Conservation (phyloP, 2,329 filamentous ascomycete genomes). For the Cordyceps javanica region DNA sequence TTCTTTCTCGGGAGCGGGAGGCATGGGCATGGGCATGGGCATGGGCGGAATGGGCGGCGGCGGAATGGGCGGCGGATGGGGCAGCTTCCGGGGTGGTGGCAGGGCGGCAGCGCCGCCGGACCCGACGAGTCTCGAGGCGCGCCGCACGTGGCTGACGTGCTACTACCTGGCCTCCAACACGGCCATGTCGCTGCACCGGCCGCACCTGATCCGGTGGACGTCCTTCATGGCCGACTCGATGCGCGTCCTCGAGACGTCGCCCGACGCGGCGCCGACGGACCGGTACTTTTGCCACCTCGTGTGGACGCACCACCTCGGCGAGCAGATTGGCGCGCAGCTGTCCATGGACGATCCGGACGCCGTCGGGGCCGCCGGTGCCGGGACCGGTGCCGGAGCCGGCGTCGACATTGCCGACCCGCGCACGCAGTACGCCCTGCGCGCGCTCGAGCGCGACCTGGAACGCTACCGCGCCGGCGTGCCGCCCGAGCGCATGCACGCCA, state of each 20-base stretch:
- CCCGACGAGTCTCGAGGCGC: constrained; percentile 47
- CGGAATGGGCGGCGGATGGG: constrained; percentile 24
- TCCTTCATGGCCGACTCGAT: constrained; percentile 56
- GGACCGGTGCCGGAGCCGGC: no score
- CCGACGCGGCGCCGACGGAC: constrained; percentile 51
- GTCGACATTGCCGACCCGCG: constrained; percentile 55
- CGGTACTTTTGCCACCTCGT: constrained; percentile 53
- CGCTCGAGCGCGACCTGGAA: constrained; percentile 58
- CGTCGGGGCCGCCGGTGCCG: constrained; percentile 18
- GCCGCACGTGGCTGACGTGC: constrained; percentile 53
- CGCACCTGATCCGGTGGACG: constrained; percentile 54
- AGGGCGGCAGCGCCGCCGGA: constrained; percentile 39
- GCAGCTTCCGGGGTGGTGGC: constrained; percentile 36
- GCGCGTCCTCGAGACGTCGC: constrained; percentile 46
- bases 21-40: not conserved
- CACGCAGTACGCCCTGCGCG: constrained; percentile 57
- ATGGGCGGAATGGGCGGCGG: not conserved
- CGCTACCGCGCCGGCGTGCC: constrained; percentile 52
- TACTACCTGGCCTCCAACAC: constrained; percentile 55
- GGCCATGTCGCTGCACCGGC: constrained; percentile 55
- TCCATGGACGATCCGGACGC: constrained; percentile 57
- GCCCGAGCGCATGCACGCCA: constrained; percentile 47
- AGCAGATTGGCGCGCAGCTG: constrained; percentile 63
- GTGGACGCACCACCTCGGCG: constrained; percentile 56
- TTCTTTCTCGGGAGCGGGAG: not conserved